These are phyloP conservation scores for Gossypium anomalum DNA, from an alignment of 345 rosid genomes.

Conservation along the genomic window DNA sequence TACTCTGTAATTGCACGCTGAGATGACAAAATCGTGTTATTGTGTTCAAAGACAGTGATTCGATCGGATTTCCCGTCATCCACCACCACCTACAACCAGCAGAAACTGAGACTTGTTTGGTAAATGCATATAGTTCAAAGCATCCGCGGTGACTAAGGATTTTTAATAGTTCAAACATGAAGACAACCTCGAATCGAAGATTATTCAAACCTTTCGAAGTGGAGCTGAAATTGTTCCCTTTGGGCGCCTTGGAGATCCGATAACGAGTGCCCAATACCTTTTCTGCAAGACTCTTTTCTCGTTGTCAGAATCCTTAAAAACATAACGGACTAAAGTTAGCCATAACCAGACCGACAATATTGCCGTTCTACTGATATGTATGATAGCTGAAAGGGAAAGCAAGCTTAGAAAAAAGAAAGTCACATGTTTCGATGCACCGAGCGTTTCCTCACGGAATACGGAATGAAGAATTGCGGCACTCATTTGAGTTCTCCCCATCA, in stretches of 20 bases:
- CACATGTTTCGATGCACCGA: constrained; percentile 59
- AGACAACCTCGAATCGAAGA: neutral
- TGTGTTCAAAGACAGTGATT: constrained; percentile 52
- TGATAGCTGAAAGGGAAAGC: neutral
- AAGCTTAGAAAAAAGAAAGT: constrained; percentile 5
- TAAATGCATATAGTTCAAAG: neutral
- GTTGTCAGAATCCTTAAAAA: constrained; percentile 42
- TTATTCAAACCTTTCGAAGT: constrained; percentile 60
- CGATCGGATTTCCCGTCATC: constrained; percentile 92
- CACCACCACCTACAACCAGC: constrained; percentile 51
- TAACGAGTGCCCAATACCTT: constrained; percentile 80
- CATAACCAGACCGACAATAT: neutral
- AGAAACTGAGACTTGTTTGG: neutral
- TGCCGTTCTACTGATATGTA: neutral
- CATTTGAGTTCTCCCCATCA: constrained; percentile 85
- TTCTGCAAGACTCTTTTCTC: constrained; percentile 53
- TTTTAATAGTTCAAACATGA: neutral
- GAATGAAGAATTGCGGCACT: constrained; percentile 78
- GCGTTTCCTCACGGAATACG: constrained; percentile 82
- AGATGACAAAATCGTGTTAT: constrained; percentile 40
- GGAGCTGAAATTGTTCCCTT: constrained; percentile 74
- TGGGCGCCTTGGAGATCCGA: constrained; percentile 62
- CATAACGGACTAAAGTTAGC: neutral
- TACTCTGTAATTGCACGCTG: constrained; percentile 84
- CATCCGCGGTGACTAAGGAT: neutral